These are phyloP conservation scores for Dichotomopilus funicola DNA, from an alignment of 2,329 filamentous ascomycete species.

Conservation along the genomic window DNA sequence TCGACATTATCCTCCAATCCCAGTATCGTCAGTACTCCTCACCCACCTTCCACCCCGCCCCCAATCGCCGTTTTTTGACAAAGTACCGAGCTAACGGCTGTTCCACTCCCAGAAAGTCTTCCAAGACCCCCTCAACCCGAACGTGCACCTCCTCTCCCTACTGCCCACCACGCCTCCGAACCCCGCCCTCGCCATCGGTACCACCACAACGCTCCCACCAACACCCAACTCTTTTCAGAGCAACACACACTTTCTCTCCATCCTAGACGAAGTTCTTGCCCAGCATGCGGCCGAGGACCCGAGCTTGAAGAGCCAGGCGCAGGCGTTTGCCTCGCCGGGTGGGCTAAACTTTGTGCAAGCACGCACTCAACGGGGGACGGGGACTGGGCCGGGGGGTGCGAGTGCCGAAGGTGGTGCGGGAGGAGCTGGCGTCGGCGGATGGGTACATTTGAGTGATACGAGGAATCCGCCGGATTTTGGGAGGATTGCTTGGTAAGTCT, in stretches of 20 bases:
- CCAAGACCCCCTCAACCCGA: slow-evolving; percentile 39
- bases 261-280: slow-evolving; percentile 51
- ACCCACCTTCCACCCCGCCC: no score
- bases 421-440: slow-evolving; percentile 53
- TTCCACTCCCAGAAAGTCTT: slow-evolving; percentile 48
- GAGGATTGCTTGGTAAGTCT: slow-evolving; percentile 50
- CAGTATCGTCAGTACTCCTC: slow-evolving; percentile 42
- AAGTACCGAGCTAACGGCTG: slow-evolving; percentile 1
- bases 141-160: slow-evolving; percentile 50
- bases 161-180: slow-evolving; percentile 53
- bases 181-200: slow-evolving; percentile 50
- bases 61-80: no score
- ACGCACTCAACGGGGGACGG: slow-evolving; percentile 28
- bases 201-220: slow-evolving; percentile 51
- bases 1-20: slow-evolving; percentile 46
- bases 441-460: slow-evolving; percentile 58
- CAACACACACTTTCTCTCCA: slow-evolving; percentile 52
- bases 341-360: slow-evolving; percentile 45
- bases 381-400: slow-evolving; percentile 47
- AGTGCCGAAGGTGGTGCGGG: slow-evolving; percentile 55
- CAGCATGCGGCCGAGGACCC: slow-evolving; percentile 52
- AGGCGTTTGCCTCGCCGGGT: slow-evolving; percentile 53
- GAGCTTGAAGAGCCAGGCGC: slow-evolving; percentile 48
- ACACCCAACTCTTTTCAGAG: slow-evolving; percentile 53
- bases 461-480: slow-evolving; percentile 61